A percentile compares a stretch with the other conserved stretches of the same genome.
These are phyloP conservation scores for Penicillium sp. DNA, from an alignment of 2,329 filamentous ascomycete genomes.

Conservation along the genomic window DNA sequence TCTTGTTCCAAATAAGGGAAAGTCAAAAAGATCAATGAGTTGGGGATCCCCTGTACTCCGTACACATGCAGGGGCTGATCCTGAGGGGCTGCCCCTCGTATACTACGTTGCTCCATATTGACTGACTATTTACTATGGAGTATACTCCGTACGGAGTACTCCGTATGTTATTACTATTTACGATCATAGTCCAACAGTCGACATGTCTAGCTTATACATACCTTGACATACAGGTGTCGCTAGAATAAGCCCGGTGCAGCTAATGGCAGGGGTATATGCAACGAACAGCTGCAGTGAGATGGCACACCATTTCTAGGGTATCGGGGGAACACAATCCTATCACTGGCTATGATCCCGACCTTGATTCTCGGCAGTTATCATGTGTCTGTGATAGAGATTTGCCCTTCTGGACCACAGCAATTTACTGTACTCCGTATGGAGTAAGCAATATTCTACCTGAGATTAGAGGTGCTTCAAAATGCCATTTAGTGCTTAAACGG, in stretches of 20 bases:
- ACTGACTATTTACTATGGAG: not conserved
- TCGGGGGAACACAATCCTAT: not conserved
- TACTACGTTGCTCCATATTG: not conserved
- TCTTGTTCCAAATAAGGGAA: conserved; percentile 4
- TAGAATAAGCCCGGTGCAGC: conserved; percentile 17
- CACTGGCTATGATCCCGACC: not conserved
- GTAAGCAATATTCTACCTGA: not conserved
- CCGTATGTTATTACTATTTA: not conserved
- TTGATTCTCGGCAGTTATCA: not conserved
- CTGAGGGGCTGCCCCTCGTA: conserved; percentile 11
- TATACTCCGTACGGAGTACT: not conserved
- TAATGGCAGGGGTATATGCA: conserved; percentile 16
- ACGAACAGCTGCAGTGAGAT: conserved; percentile 23
- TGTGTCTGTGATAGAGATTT: conserved; percentile 4
- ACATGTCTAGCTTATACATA: not conserved
- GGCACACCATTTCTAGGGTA: conserved; percentile 12
- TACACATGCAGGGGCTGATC: conserved; percentile 23
- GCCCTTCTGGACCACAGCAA: not conserved
- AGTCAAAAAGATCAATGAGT: conserved; percentile 5
- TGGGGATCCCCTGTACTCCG: not conserved
- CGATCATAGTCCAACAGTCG: not conserved
- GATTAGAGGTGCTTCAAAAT: not conserved
- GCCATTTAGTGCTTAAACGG: not conserved
- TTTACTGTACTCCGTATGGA: not conserved
- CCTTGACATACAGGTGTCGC: not conserved